These are phyloP conservation scores for Amanita rubescens DNA, from an alignment of 768 basidiomycete species.

Conservation along the genomic window DNA sequence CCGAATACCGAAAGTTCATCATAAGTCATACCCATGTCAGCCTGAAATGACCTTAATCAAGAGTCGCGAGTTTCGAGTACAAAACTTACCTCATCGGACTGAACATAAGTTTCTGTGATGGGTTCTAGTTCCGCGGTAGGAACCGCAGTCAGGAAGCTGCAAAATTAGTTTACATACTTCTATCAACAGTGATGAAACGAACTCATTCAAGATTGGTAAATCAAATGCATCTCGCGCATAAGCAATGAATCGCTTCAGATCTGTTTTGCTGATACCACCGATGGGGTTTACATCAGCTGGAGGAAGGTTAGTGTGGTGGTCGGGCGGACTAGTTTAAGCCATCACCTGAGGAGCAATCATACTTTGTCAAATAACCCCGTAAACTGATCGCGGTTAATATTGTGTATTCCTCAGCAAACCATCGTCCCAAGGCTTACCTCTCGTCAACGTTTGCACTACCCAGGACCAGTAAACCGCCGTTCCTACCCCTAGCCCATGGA, in stretches of 20 bases:
- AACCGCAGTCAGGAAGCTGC: conserved; percentile 82
- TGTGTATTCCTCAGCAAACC: not conserved
- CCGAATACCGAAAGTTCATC: conserved; percentile 94
- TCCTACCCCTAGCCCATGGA: conserved; percentile 82
- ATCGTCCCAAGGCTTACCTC: conserved; percentile 43
- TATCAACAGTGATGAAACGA: conserved; percentile 9
- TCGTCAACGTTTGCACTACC: conserved; percentile 99
- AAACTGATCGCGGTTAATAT: conserved; percentile 47
- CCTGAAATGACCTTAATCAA: conserved; percentile 35
- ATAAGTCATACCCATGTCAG: conserved; percentile 99
- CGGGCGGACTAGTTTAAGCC: not conserved
- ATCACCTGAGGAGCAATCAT: conserved; percentile 86
- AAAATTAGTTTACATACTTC: not conserved
- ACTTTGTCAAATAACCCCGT: conserved; percentile 95
- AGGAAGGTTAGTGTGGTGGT: not conserved
- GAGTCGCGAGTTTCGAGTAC: not conserved
- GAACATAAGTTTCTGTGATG: conserved; percentile 88
- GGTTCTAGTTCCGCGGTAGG: conserved; percentile 98
- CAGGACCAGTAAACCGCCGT: conserved; percentile 87
- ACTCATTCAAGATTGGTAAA: conserved; percentile 79
- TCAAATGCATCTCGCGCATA: conserved; percentile 76
- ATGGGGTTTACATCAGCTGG: conserved; percentile 97
- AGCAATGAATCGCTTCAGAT: conserved; percentile 91
- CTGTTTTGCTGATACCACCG: conserved; percentile 96
- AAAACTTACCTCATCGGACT: conserved; percentile 78